These are phyloP conservation scores for Lavandula angustifolia DNA, from an alignment of 257 asterid genomes.

Conservation along the genomic window DNA sequence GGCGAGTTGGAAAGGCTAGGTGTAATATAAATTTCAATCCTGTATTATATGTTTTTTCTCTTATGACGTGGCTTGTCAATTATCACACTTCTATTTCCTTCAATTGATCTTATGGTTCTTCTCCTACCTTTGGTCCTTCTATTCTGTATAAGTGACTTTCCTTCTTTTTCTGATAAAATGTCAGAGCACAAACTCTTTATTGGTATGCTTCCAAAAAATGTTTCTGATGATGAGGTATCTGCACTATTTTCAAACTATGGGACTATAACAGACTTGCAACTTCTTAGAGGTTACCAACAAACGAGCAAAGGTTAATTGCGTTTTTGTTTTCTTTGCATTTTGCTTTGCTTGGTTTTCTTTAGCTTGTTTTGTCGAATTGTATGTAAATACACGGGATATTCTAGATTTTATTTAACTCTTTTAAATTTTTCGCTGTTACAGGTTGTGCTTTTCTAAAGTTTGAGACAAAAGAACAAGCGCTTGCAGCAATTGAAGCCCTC, in stretches of 20 bases:
- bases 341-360: conserved; percentile 21
- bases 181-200: conserved; percentile 95
- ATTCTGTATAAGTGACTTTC: conserved; percentile 18
- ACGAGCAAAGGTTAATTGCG: conserved; percentile 79
- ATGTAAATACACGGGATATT: not conserved
- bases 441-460: conserved; percentile 97
- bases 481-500: conserved; percentile 88
- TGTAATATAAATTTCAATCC: conserved; percentile 34
- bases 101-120: conserved; percentile 1
- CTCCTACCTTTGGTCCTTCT: not conserved
- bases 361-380: conserved; percentile 23
- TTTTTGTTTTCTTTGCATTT: conserved; percentile 17
- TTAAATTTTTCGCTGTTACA: conserved; percentile 34
- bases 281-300: conserved; percentile 96
- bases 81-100: conserved; percentile 13
- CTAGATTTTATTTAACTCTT: conserved; percentile 19
- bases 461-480: conserved; percentile 91
- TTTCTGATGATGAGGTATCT: conserved; percentile 81
- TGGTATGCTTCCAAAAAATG: conserved; percentile 98
- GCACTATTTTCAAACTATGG: conserved; percentile 90
- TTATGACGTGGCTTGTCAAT: conserved; percentile 18
- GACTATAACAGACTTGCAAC: conserved; percentile 78
- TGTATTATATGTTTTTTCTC: conserved; percentile 21
- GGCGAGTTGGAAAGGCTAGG: conserved; percentile 98
- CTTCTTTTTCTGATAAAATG: conserved; percentile 26